Conservation (phyloP, 176 grass and related monocot species). For the Luzula sylvatica region DNA sequence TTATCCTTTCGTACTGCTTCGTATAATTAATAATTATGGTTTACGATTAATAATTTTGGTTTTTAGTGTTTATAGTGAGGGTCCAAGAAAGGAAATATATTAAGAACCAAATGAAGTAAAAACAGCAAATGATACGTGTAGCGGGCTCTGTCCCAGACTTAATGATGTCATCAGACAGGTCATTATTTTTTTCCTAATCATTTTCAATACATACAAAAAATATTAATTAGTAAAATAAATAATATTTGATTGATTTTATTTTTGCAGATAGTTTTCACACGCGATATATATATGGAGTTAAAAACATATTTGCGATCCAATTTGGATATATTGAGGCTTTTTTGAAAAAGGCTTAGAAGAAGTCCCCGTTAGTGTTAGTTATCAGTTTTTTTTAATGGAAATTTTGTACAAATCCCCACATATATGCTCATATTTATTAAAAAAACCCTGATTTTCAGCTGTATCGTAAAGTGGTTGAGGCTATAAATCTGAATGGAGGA, state of each 20-base stretch:
- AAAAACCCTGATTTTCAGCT: slow-evolving; percentile 34
- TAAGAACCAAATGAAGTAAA: slow-evolving; percentile 90
- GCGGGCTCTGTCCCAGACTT: slow-evolving; percentile 87
- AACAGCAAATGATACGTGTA: slow-evolving; percentile 90
- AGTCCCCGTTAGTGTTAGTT: slow-evolving; percentile 42
- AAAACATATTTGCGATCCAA: slow-evolving; percentile 86
- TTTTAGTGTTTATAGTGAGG: slow-evolving; percentile 86
- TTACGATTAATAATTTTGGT: too few species aligned
- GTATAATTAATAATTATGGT: slow-evolving; percentile 3
- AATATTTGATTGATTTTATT: slow-evolving; percentile 17
- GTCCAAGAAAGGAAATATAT: slow-evolving; percentile 89
- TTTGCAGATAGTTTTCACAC: slow-evolving; percentile 86
- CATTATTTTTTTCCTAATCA: not conserved
- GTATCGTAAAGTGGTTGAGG: slow-evolving; percentile 73
- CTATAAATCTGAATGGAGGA: slow-evolving; percentile 94
- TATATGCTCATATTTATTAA: not conserved
- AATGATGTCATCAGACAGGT: slow-evolving; percentile 99
- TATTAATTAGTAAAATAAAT: too few species aligned
- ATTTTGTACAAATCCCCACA: not conserved
- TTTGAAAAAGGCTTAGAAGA: slow-evolving; percentile 76
- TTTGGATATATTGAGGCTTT: slow-evolving; percentile 93
- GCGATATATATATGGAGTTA: slow-evolving; percentile 87
- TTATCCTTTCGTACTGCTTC: not conserved
- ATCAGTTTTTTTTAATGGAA: too few species aligned
- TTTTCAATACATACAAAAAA: too few species aligned